phyloP scores from a whole-genome alignment of 768 basidiomycete genomes.

The Auricularia auricula-judae region DNA sequence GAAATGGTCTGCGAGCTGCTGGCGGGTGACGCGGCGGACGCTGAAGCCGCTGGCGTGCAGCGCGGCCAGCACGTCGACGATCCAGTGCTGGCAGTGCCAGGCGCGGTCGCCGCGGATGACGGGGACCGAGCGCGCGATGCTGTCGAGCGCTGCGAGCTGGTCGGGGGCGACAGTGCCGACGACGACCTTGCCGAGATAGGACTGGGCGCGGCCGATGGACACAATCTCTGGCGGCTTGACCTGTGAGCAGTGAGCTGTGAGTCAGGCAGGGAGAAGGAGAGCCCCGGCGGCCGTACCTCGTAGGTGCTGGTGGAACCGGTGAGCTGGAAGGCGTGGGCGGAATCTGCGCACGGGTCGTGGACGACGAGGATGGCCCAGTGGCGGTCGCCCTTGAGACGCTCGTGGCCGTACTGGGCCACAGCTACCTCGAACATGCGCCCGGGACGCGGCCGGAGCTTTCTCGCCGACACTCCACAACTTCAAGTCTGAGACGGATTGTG shows the following conservation, averaged over 20 bases:
- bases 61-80: neutral
- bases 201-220: neutral
- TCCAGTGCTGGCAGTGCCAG: conserved; percentile 1
- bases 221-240: neutral
- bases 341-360: neutral
- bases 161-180: neutral
- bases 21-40: neutral
- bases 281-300: neutral
- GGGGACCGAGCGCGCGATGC: neutral
- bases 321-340: neutral
- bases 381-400: neutral
- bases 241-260: neutral
- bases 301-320: neutral
- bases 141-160: neutral
- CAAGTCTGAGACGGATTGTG: neutral
- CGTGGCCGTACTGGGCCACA: neutral
- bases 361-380: conserved; percentile 1
- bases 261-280: neutral
- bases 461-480: too few relatives aligned
- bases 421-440: neutral
- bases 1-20: neutral
- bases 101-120: neutral
- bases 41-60: neutral
- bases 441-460: neutral
- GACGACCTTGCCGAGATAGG: neutral